Evolutionary conservation across 1,139 yeast species (phyloP).

Genomic region (Blastobotrys proliferans): DNA sequence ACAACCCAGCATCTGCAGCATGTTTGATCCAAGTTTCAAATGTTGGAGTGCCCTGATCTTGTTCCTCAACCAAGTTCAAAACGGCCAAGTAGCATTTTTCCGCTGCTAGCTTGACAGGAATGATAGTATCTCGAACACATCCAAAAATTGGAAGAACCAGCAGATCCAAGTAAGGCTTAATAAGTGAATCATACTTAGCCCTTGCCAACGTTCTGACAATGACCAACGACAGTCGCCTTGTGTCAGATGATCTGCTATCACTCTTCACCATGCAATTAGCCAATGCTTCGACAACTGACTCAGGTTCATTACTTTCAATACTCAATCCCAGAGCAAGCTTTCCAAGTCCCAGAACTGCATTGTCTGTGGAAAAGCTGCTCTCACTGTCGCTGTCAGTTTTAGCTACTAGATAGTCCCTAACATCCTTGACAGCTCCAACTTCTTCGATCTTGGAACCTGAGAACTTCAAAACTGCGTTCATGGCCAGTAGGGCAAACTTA

Average conservation of each 20-base stretch:
- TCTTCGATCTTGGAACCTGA: conserved; percentile 53
- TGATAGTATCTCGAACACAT: conserved; percentile 77
- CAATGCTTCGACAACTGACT: conserved; percentile 42
- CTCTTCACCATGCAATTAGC: conserved; percentile 51
- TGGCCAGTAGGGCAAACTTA: conserved; percentile 64
- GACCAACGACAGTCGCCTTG: conserved; percentile 75
- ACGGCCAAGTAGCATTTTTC: conserved; percentile 83
- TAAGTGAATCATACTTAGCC: conserved; percentile 45
- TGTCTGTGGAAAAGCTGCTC: conserved; percentile 62
- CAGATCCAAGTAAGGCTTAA: conserved; percentile 51
- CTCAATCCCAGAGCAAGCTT: conserved; percentile 51
- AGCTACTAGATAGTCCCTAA: conserved; percentile 45
- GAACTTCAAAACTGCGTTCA: conserved; percentile 77
- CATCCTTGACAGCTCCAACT: conserved; percentile 47
- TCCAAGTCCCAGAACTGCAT: conserved; percentile 79
- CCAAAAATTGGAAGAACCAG: conserved; percentile 73
- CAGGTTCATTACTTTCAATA: not conserved
- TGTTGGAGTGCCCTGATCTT: conserved; percentile 35
- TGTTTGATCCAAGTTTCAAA: conserved; percentile 59
- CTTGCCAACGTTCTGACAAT: conserved; percentile 73
- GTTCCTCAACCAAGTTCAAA: conserved; percentile 66
- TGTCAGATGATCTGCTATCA: conserved; percentile 54
- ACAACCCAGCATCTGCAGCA: conserved; percentile 18
- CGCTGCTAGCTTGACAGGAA: conserved; percentile 91
- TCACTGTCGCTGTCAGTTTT: not conserved